These are phyloP conservation scores for Cordyceps tenuipes DNA, from an alignment of 2,329 filamentous ascomycete species.

Conservation along the genomic window DNA sequence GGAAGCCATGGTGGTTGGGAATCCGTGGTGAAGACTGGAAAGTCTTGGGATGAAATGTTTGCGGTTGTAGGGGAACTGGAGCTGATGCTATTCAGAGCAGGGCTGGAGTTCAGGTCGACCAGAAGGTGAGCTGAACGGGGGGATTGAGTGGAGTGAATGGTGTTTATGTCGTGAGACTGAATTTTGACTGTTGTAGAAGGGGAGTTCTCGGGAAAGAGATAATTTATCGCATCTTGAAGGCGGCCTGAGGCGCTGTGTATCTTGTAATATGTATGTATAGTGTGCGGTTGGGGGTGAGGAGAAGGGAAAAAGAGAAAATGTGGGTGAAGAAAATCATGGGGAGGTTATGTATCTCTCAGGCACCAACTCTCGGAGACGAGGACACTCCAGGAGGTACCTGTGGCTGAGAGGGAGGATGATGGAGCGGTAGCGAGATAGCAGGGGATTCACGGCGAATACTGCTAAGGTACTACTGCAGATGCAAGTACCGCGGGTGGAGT, in stretches of 20 bases:
- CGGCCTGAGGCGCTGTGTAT: slow-evolving; percentile 29
- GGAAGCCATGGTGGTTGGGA: slow-evolving; percentile 73
- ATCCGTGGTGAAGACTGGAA: slow-evolving; percentile 76
- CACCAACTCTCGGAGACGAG: slow-evolving; percentile 26
- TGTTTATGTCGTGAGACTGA: slow-evolving; percentile 36
- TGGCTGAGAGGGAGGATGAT: not conserved
- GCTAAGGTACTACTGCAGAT: not conserved
- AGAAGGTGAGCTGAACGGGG: slow-evolving; percentile 41
- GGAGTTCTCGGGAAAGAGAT: slow-evolving; percentile 30
- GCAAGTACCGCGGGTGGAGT: slow-evolving; percentile 9
- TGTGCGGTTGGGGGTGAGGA: slow-evolving; percentile 25
- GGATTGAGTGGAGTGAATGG: slow-evolving; percentile 39
- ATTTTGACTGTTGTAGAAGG: slow-evolving; percentile 41
- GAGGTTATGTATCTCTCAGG: slow-evolving; percentile 40
- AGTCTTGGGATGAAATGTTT: slow-evolving; percentile 58
- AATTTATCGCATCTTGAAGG: slow-evolving; percentile 52
- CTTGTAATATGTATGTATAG: slow-evolving; percentile 26
- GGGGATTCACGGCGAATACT: not conserved
- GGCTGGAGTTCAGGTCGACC: slow-evolving; percentile 62
- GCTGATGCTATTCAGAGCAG: slow-evolving; percentile 49
- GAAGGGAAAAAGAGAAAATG: slow-evolving; percentile 25
- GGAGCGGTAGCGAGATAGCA: not conserved
- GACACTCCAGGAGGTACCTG: slow-evolving; percentile 15
- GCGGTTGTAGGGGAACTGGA: slow-evolving; percentile 47
- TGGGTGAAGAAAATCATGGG: slow-evolving; percentile 18